Conservation (phyloP, 2,329 filamentous ascomycete species). For the Golovinomyces cichoracearum region DNA sequence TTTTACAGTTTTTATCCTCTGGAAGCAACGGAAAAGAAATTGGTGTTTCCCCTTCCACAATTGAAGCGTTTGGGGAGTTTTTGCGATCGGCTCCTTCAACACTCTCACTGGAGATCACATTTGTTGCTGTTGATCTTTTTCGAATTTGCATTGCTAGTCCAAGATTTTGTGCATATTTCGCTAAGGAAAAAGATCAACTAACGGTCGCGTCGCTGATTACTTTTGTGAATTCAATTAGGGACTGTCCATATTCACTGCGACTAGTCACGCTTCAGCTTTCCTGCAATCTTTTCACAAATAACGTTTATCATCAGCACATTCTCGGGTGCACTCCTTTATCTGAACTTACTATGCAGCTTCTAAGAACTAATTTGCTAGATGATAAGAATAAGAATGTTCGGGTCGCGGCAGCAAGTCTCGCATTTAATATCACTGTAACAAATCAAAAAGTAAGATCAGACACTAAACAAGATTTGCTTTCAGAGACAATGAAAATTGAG, state of each 20-base stretch:
- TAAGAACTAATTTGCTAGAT: slow-evolving; percentile 58
- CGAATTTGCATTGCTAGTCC: slow-evolving; percentile 52
- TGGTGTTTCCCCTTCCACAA: slow-evolving; percentile 43
- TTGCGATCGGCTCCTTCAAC: slow-evolving; percentile 27
- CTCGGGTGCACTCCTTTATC: slow-evolving; percentile 27
- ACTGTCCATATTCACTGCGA: slow-evolving; percentile 54
- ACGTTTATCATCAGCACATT: slow-evolving; percentile 41
- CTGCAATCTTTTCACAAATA: slow-evolving; percentile 62
- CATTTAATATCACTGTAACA: slow-evolving; percentile 54
- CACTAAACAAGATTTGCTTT: slow-evolving; percentile 29
- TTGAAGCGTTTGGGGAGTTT: slow-evolving; percentile 36
- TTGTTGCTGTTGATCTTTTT: slow-evolving; percentile 66
- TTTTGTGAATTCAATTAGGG: slow-evolving; percentile 27
- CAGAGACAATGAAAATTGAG: slow-evolving; percentile 51
- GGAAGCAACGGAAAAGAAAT: slow-evolving; percentile 31
- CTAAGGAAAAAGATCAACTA: slow-evolving; percentile 41
- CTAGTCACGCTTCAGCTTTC: slow-evolving; percentile 61
- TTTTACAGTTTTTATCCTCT: slow-evolving; percentile 46
- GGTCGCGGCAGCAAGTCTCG: slow-evolving; percentile 55
- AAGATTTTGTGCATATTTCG: slow-evolving; percentile 57
- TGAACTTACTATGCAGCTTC: slow-evolving; percentile 35
- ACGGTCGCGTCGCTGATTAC: slow-evolving; percentile 37
- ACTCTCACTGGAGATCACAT: slow-evolving; percentile 40
- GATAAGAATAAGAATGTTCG: slow-evolving; percentile 46
- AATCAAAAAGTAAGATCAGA: slow-evolving; percentile 40